These are phyloP conservation scores for Tuctoria greenei DNA, from an alignment of 176 grass and related monocot species.

Conservation along the genomic window DNA sequence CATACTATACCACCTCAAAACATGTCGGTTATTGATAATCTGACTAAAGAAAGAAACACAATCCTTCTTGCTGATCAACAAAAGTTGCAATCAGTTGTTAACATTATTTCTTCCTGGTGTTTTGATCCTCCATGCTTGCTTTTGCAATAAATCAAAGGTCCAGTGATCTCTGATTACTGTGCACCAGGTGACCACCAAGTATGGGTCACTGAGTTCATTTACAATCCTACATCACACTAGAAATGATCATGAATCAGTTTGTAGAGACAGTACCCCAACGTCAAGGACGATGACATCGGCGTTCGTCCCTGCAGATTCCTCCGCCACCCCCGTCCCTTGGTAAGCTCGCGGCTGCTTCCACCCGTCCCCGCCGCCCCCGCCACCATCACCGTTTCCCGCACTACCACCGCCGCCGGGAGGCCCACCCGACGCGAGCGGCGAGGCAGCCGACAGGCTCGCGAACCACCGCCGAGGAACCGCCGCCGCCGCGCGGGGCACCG, in stretches of 20 bases:
- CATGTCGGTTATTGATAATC: not conserved
- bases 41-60: not conserved
- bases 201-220: not conserved
- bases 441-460: conserved; percentile 63
- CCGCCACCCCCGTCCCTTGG: conserved; percentile 41
- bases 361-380: conserved; percentile 37
- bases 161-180: not conserved
- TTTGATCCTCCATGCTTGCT: not conserved
- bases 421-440: conserved; percentile 45
- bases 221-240: not conserved
- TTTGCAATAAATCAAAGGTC: not conserved
- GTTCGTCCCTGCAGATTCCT: conserved; percentile 44
- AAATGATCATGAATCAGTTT: not conserved
- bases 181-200: not conserved
- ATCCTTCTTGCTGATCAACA: not conserved
- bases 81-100: not conserved
- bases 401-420: conserved; percentile 42
- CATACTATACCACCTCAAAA: not conserved
- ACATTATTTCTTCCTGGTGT: not conserved
- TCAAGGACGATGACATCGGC: conserved; percentile 85
- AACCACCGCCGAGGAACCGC: conserved; percentile 47
- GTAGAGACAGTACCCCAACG: conserved; percentile 59
- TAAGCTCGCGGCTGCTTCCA: conserved; percentile 40
- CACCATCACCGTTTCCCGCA: conserved; percentile 41
- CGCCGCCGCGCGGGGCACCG: conserved; percentile 8